A percentile compares a stretch with the other conserved stretches of the same genome.
Conservation (phyloP, 2,329 filamentous ascomycete species). For the Cladosporium sp. region DNA sequence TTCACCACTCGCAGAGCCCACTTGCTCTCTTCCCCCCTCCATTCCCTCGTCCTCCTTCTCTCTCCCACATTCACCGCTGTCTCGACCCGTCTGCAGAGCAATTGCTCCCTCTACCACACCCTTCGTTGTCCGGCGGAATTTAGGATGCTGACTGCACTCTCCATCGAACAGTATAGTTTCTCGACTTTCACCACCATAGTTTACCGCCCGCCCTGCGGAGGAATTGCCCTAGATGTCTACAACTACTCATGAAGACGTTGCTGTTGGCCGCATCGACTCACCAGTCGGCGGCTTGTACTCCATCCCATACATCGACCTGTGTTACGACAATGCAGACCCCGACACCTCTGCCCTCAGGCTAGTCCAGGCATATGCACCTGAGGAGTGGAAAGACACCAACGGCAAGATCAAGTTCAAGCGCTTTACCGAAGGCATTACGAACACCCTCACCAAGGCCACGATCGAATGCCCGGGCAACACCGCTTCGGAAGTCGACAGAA, state of each 20-base stretch:
- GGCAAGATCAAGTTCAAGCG: conserved; percentile 78
- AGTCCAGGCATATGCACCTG: conserved; percentile 72
- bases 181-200: conserved; percentile 11
- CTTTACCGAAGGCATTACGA: conserved; percentile 98
- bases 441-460: conserved; percentile 79
- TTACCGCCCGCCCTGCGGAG: conserved; percentile 13
- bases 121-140: background rate
- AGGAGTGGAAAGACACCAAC: conserved; percentile 65
- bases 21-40: background rate
- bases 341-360: conserved; percentile 74
- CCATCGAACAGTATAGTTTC: conserved; percentile 13
- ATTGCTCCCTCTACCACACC: conserved; percentile 3
- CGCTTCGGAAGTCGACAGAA: conserved; percentile 72
- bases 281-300: conserved; percentile 21
- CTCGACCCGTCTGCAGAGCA: background rate
- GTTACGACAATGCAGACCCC: conserved; percentile 73
- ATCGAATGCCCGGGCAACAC: conserved; percentile 66
- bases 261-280: conserved; percentile 27
- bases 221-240: conserved; percentile 14
- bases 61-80: background rate
- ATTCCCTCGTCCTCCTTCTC: background rate
- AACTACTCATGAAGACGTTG: conserved; percentile 14
- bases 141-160: conserved; percentile 14
- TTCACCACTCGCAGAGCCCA: background rate
- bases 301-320: conserved; percentile 61